Conservation (phyloP, 2,329 filamentous ascomycete genomes). For the Botryosphaeria dothidea region DNA sequence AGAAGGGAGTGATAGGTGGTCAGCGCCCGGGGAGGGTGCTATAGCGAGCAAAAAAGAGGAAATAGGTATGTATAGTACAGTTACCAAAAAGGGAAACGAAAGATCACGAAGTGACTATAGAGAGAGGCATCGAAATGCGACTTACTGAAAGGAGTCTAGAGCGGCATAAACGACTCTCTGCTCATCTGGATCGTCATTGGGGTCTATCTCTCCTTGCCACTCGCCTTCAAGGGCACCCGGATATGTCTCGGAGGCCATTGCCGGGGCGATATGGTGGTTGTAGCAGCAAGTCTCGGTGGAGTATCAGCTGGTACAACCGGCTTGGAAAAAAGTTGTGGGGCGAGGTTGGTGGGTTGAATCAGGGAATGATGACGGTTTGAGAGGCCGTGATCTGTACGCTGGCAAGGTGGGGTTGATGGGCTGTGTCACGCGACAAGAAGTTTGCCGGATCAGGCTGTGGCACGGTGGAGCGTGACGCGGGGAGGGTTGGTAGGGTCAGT, state of each 20-base stretch:
- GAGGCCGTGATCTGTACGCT: not conserved
- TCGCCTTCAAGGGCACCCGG: constrained; percentile 22
- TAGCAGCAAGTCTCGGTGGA: not conserved
- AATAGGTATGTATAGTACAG: not conserved
- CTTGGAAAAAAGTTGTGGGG: not conserved
- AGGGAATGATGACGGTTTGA: not conserved
- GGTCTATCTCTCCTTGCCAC: constrained; percentile 66
- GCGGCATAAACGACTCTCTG: constrained; percentile 75
- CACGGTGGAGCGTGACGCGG: not conserved
- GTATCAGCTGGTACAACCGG: not conserved
- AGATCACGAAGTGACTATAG: not conserved
- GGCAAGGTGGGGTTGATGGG: not conserved
- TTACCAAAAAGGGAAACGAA: not conserved
- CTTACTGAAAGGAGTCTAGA: constrained; percentile 87
- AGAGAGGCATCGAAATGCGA: not conserved
- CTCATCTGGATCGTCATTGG: constrained; percentile 76
- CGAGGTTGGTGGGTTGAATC: not conserved
- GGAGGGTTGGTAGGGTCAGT: not conserved
- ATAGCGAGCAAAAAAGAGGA: not conserved
- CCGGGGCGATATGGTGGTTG: not conserved
- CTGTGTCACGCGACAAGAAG: not conserved
- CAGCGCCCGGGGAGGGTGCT: not conserved
- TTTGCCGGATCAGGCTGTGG: not conserved
- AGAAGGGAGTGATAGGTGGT: not conserved
- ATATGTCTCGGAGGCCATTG: constrained; percentile 10